Evolutionary conservation across 305 asterid species (phyloP).

Genomic region (Salvia sclarea): DNA sequence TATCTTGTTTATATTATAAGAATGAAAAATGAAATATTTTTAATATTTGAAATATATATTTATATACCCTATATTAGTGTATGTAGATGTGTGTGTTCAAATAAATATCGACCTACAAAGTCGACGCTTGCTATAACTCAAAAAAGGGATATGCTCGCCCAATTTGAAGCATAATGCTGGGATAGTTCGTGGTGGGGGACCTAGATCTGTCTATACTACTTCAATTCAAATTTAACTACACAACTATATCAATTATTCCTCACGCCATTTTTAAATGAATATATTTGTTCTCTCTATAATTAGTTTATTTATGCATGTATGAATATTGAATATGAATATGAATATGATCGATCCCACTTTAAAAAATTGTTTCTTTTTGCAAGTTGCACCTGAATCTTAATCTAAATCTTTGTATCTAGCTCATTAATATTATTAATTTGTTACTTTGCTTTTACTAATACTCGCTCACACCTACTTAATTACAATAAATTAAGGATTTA

Average conservation of each 20-base stretch:
- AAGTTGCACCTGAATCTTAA: not conserved
- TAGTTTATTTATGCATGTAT: no score
- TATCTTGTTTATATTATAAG: no score
- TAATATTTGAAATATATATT: no score
- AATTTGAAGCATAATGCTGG: slow-evolving; percentile 20
- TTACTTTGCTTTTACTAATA: not conserved
- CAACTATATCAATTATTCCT: not conserved
- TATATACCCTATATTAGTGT: no score
- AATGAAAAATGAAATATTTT: no score
- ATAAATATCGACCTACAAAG: slow-evolving; percentile 11
- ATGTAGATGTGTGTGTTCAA: not conserved
- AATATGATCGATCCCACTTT: not conserved
- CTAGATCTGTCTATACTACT: slow-evolving; percentile 2
- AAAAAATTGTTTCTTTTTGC: not conserved
- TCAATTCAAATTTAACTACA: not conserved
- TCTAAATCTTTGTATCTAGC: not conserved
- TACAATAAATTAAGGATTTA: not conserved
- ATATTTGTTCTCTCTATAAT: not conserved
- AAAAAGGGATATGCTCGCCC: slow-evolving; percentile 20
- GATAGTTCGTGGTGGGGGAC: slow-evolving; percentile 33
- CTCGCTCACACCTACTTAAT: not conserved
- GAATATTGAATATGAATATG: no score
- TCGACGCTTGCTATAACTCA: not conserved
- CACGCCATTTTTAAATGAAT: not conserved
- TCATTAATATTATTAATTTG: not conserved